Evolutionary conservation across 352 stramenopile species (phyloP), one percentile per base, ranked within the genome.

Genomic region (Saprolegnia diclina): DNA sequence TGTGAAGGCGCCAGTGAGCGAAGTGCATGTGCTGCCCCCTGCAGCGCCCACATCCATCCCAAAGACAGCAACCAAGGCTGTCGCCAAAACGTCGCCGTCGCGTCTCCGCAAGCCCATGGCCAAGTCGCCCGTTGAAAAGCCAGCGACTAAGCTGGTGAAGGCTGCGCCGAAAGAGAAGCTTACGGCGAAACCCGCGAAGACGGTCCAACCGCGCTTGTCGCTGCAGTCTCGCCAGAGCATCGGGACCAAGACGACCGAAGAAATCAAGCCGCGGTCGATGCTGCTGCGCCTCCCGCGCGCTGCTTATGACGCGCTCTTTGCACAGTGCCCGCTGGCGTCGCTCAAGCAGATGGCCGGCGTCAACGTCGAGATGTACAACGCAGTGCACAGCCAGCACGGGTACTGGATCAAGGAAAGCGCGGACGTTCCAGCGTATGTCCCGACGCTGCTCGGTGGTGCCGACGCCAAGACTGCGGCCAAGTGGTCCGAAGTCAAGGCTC

Each of bases 281-380:
- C 50, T 69, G n/a, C 14, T 38, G 38, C 63, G 63, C 35, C 53
- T 69, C 16, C 63, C 63, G 11, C 48, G 38, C 21, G 63, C 63
- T 38, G 46, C 54, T 1, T 61, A 69, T 21, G 9, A n/a, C 29
- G 18, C 45, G 19, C 45, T 69, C 18, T 69, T 69, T 59, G 13
- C 63, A 4, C 52, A 69, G 13, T 69, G 53, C 29, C 32, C 63
- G 18, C 22, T 69, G 14, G 63, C 11, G 7, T 63, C 63, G 4
- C 50, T 69, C 53, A 69, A 69, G 53, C n/a, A 42, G n/a, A 16
- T 69, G n/a, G 53, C 63, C 10, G 45, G 16, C 19, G 63, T 63
- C 18, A 69, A 46, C 38, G 18, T 52, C 4, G 63, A 69, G 22
- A 52, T 61, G 45, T 63, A 62, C 21, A 57, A 69, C 42, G 26